Evolutionary conservation across 352 stramenopile genomes (phyloP), one percentile per base, ranked within the genome.

Genomic region (Globisporangium rhizosaccharum): DNA sequence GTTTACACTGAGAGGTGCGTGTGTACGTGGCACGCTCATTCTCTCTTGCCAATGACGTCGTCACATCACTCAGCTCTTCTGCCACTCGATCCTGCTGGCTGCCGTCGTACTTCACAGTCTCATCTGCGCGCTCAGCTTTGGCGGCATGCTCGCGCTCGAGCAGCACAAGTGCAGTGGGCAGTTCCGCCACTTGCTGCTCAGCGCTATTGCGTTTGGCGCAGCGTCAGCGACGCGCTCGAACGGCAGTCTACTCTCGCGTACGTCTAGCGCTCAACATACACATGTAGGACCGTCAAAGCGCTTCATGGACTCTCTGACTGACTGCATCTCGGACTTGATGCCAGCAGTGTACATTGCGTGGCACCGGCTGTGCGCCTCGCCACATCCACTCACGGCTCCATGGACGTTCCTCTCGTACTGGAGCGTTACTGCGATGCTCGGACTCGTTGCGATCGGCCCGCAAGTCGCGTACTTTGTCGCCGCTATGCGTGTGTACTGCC

Each of bases 51-150:
- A 45, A n/a, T 18, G 39, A 36, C 30, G 30, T 8, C 8, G 30
- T 36, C 30, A 8, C 8, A 36, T 36, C 30, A 36, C 48, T 15
- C 50, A 17, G 41, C 33, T 44, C 14, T 15, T 52, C 45, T 48
- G 25, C 50, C 26, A 39, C 18, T 14, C 23, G 23, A 23, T 23
- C 23, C 23, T 23, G 3, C 39, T 5, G 4, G 30, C 30, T 36
- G 8, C 30, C 30, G 8, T 8, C 23, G 23, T 23, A 36, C 30
- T 4, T 36, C 18, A 11, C 61, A 87, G 85, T 59, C 65, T 92
- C 50, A 90, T 92, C 71, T 91, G 79, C 64, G 56, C 87, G 18
- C 57, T 90, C 55, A 94, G 80, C 71, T 94, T 94, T 59, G 69
- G 67, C 28, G 85, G 85, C 23, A 82, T 94, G 71, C 88, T 79